Base-by-base conservation (phyloP, 805 yeast species). In the Hanseniaspora thailandica region DNA sequence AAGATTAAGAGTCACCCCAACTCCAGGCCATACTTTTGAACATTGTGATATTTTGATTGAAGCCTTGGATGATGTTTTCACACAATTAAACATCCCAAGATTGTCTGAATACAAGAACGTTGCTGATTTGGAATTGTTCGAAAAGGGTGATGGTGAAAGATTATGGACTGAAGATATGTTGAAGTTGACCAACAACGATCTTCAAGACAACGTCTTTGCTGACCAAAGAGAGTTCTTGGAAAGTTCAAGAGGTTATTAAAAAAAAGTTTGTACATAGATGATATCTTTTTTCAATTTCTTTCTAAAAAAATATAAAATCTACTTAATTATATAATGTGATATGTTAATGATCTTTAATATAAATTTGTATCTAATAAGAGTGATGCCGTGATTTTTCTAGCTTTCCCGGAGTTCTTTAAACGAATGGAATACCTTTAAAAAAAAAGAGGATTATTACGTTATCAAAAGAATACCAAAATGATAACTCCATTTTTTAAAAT, bases 1-100 rank as follows among this genome's bases (percentile, higher is more conserved):
- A 72, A 82, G 98, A 67, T 78, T 93, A 63, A 82, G 99, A 71
- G 81, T 93, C 65, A 93, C 99, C n/a, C 97, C 99, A 54, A 89
- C 98, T 40, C 99, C 99, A 35, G 97, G 96, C 52, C 99, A 93
- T 67, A 77, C 80, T 19, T 75, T 80, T 55, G 85, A 82, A 55
- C 74, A 86, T 47, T 76, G 90, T 51, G 86, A 88, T 65, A 75
- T 80, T 59, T 76, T 93, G 60, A 75, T 93, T 52, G 77, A 71
- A 10, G 87, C 97, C 12, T 73, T 93, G 47, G 95, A 87, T 60
- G 76, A 78, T 45, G 86, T 89, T 23, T 93, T 90, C 73, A 74
- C 72, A 40, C 83, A 82, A 58, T 74, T 93, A 67, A 75, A 73
- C 56, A 76, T 90, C 66, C 81, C 82, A 67, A 81, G 93, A 65